Evolutionary conservation across 306 rosid species (phyloP), one percentile per base, ranked within the genome.

Genomic region (Rosa multiflora): DNA sequence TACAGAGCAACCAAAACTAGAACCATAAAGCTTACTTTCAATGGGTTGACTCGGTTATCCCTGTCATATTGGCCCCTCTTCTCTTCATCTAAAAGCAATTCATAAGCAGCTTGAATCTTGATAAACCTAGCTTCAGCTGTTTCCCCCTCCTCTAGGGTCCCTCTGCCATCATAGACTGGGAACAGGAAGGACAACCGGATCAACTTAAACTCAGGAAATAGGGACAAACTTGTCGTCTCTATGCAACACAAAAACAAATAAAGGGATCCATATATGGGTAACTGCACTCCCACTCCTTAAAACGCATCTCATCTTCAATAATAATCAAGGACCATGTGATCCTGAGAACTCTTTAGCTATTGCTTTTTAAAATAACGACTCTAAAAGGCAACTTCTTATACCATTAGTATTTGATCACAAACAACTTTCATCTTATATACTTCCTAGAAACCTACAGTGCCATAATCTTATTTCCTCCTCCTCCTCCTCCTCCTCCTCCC

Each of bases 71-170:
- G 74, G 82, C 81, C 86, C 82, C 97, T 88, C 79, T 78, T 88
- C 85, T 91, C 89, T 1, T 83, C 84, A 73, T 93, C 97, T 56
- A 86, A 68, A 42, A 92, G 93, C 86, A 95, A 81, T 84, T 95
- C 99, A 81, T 95, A 95, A 74, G 99, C 98, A 76, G 99, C 98
- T 91, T 92, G 98, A 83, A 95, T 90, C 90, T 94, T 94, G 61
- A 94, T 94, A 85, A 94, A 92, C 79, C 97, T 92, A 82, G 92
- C 88, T 84, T 90, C 99, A 59, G 98, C 91, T 56, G 97, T 95
- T 87, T 95, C 99, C 77, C 97, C 98, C 82, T 92, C 98, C 83
- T 91, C 97, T 21, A 92, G 94, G 39, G 88, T 91, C 76, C 99
- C 98, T 88, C 91, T 91, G 63, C 98, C 98, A 82, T 95, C 79